Evolutionary conservation across 768 basidiomycete genomes (phyloP).

Genomic region (Thelephora aurantiotincta): DNA sequence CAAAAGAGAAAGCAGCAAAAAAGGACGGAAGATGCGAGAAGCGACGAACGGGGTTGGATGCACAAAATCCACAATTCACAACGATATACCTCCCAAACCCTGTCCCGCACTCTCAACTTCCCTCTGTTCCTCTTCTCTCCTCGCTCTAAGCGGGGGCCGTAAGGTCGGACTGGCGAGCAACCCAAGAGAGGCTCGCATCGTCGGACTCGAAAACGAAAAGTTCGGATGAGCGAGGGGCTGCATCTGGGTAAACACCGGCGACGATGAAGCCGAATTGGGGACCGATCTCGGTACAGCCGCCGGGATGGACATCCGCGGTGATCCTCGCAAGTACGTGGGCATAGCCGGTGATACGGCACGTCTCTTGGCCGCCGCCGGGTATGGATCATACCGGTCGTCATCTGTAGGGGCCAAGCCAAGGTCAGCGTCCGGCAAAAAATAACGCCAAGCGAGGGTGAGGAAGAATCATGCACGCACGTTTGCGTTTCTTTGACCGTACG

Average conservation of each 20-base stretch:
- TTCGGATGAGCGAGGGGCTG: conserved; percentile 20
- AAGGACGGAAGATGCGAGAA: too few relatives aligned
- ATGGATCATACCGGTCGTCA: conserved; percentile 78
- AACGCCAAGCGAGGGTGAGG: neutral
- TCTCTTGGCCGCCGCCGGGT: conserved; percentile 65
- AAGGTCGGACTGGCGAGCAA: conserved; percentile 58
- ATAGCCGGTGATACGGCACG: conserved; percentile 75
- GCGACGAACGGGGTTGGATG: too few relatives aligned
- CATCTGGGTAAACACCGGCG: conserved; percentile 47
- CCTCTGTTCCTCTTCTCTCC: conserved; percentile 30
- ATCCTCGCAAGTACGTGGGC: conserved; percentile 43
- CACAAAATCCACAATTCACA: too few relatives aligned
- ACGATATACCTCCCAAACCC: conserved; percentile 49
- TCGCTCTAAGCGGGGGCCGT: conserved; percentile 43
- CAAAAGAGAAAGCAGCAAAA: too few relatives aligned
- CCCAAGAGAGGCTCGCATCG: conserved; percentile 50
- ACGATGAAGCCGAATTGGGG: conserved; percentile 49
- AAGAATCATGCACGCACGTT: conserved; percentile 52
- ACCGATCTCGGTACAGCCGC: conserved; percentile 42
- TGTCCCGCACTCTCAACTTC: conserved; percentile 73
- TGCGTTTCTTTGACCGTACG: conserved; percentile 70
- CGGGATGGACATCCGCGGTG: conserved; percentile 14
- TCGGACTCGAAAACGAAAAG: conserved; percentile 23
- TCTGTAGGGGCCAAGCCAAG: conserved; percentile 30
- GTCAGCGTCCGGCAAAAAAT: conserved; percentile 4